These are phyloP conservation scores for Heracleum sosnowskyi DNA, from an alignment of 129 eudicot species.

Conservation along the genomic window DNA sequence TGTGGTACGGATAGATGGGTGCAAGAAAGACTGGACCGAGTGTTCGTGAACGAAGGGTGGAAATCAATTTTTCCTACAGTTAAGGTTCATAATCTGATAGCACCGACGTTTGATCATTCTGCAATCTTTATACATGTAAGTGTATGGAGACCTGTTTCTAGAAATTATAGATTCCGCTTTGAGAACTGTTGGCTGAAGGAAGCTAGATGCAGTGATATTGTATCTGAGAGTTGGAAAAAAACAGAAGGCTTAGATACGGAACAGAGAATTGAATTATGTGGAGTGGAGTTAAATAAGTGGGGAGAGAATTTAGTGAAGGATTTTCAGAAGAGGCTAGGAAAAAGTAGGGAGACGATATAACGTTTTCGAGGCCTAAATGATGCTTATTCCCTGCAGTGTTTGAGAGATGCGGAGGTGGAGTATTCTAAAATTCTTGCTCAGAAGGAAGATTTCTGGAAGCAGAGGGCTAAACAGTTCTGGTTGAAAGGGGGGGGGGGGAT, in stretches of 20 bases:
- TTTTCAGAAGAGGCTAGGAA: no score
- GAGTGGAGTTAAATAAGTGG: not conserved
- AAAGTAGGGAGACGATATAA: no score
- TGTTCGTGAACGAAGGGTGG: not conserved
- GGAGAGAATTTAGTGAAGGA: not conserved
- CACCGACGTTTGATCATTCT: not conserved
- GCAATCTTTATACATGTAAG: not conserved
- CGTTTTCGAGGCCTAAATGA: not conserved
- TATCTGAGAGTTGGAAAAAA: not conserved
- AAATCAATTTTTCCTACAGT: not conserved
- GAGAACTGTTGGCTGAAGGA: not conserved
- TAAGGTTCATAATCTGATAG: not conserved
- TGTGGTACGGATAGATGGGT: not conserved
- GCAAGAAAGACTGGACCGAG: not conserved
- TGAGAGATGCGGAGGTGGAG: not conserved
- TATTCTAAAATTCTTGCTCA: not conserved
- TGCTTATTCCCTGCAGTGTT: not conserved
- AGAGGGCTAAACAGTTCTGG: not conserved
- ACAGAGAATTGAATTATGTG: no score
- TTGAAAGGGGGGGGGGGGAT: not conserved
- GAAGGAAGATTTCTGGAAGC: not conserved
- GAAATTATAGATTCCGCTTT: not conserved
- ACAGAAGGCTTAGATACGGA: no score
- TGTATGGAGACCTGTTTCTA: not conserved
- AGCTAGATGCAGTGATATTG: not conserved